A percentile compares a stretch with the other conserved stretches of the same genome.
Evolutionary conservation across 257 asterid species (phyloP).

Genomic region (Prunella vulgaris): DNA sequence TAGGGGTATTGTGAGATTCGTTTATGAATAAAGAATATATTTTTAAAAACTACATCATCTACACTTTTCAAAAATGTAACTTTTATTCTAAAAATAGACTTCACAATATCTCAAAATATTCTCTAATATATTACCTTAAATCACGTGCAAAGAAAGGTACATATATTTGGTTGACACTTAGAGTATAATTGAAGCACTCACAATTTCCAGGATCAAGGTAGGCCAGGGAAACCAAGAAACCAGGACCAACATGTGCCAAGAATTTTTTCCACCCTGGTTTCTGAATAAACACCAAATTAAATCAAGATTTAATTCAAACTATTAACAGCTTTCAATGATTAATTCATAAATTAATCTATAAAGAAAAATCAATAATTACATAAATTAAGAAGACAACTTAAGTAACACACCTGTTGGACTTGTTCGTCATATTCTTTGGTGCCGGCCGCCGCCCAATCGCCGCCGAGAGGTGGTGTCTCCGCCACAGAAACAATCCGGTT

Average conservation of each 20-base stretch:
- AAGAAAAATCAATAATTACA: not conserved
- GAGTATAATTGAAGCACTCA: constrained; percentile 25
- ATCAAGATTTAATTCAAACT: not conserved
- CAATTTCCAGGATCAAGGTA: constrained; percentile 95
- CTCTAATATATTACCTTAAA: no score
- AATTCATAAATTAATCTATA: no score
- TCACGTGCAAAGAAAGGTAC: no score
- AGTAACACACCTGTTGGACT: constrained; percentile 13
- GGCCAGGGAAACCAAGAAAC: constrained; percentile 86
- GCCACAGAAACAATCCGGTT: constrained; percentile 37
- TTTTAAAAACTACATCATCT: no score
- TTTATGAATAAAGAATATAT: no score
- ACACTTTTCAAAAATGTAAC: no score
- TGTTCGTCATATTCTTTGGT: constrained; percentile 22
- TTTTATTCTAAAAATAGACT: no score
- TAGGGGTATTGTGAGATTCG: no score
- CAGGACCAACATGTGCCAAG: constrained; percentile 75
- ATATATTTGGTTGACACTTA: no score
- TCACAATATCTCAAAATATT: no score
- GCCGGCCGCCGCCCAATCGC: not conserved
- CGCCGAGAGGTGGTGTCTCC: constrained; percentile 31
- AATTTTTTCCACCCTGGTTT: constrained; percentile 82
- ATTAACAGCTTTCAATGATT: no score
- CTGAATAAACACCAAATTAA: constrained; percentile 14
- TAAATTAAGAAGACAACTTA: not conserved